Evolutionary conservation across 192 early-diverging fungal species (phyloP).

Genomic region (Podila epigama): DNA sequence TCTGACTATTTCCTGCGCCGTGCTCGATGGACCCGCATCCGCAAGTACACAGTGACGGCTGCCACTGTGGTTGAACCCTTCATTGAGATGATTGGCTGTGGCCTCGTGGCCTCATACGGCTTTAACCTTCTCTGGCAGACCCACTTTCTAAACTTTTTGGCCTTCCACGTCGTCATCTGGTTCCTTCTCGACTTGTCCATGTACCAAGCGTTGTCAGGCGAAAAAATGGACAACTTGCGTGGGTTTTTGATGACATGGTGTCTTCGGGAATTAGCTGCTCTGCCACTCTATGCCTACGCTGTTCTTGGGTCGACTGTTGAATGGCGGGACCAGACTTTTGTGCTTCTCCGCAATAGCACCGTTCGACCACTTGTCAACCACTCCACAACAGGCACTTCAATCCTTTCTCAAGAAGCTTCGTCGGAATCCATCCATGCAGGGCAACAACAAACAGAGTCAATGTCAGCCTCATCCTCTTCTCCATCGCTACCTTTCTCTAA

Average conservation of each 20-base stretch:
- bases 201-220: slow-evolving; percentile 46
- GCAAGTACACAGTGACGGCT: slow-evolving; percentile 90
- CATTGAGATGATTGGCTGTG: slow-evolving; percentile 86
- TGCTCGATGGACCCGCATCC: slow-evolving; percentile 90
- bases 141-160: slow-evolving; percentile 54
- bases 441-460: not conserved
- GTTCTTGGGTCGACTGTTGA: slow-evolving; percentile 82
- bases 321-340: slow-evolving; percentile 84
- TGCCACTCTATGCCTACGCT: slow-evolving; percentile 86
- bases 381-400: too few relatives aligned
- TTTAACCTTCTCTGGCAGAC: slow-evolving; percentile 63
- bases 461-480: not conserved
- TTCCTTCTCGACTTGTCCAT: slow-evolving; percentile 69
- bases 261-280: slow-evolving; percentile 79
- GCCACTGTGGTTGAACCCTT: slow-evolving; percentile 94
- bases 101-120: slow-evolving; percentile 75
- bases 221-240: slow-evolving; percentile 47
- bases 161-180: slow-evolving; percentile 64
- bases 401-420: slow-evolving; percentile 1
- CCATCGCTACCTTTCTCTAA: not conserved
- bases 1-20: slow-evolving; percentile 84
- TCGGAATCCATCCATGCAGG: not conserved
- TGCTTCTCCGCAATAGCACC: slow-evolving; percentile 68
- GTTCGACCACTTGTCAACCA: too few relatives aligned
- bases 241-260: slow-evolving; percentile 80